Evolutionary conservation across 192 early-diverging fungal genomes (phyloP).

Genomic region (Coemansia sp.): DNA sequence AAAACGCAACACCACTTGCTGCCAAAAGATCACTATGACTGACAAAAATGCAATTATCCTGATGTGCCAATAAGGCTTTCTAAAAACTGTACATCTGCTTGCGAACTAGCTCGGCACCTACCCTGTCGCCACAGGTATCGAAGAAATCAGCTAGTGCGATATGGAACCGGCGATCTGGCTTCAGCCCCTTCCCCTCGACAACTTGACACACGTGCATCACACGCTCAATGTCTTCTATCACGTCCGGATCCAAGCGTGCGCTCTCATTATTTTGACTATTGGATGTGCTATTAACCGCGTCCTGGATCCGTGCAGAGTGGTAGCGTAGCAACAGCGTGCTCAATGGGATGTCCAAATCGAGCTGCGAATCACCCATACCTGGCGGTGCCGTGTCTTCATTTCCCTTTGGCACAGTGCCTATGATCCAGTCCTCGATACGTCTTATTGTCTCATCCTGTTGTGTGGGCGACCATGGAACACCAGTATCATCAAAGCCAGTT

Average conservation of each 20-base stretch:
- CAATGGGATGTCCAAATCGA: constrained; percentile 34
- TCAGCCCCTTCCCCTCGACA: constrained; percentile 27
- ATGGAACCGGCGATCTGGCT: constrained; percentile 39
- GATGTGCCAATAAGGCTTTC: background rate
- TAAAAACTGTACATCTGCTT: constrained; percentile 10
- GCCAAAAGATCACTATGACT: too few relatives aligned
- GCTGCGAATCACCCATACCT: background rate
- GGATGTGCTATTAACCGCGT: constrained; percentile 6
- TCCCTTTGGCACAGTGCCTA: background rate
- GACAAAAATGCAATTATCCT: background rate
- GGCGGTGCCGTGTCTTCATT: background rate
- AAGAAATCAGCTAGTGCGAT: constrained; percentile 41
- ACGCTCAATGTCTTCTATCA: constrained; percentile 23
- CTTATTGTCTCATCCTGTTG: constrained; percentile 33
- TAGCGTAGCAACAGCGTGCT: constrained; percentile 45
- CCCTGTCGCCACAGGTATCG: constrained; percentile 33
- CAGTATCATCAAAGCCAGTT: background rate
- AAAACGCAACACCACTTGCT: too few relatives aligned
- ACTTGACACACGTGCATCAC: constrained; percentile 38
- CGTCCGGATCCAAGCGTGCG: constrained; percentile 9
- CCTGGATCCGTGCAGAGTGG: constrained; percentile 30
- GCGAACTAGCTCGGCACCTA: constrained; percentile 39
- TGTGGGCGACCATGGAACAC: constrained; percentile 16
- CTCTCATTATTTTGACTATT: background rate
- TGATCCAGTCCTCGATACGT: constrained; percentile 31